phyloP scores from a whole-genome alignment of 805 yeast species.

The Saccharomycopsis javanensis region DNA sequence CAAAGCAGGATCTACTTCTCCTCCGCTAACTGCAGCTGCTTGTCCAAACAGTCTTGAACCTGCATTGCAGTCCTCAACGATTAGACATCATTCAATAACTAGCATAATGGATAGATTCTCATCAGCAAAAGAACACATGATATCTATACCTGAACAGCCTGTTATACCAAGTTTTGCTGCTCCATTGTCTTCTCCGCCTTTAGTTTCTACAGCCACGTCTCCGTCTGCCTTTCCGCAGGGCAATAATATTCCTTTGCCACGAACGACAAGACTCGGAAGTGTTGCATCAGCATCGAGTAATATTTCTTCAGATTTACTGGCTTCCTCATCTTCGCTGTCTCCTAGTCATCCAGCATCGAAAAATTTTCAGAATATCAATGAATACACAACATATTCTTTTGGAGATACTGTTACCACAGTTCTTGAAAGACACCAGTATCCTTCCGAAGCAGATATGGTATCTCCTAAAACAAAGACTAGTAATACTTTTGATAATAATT shows the following conservation, averaged over 20 bases:
- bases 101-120: background rate
- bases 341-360: background rate
- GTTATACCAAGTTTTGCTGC: conserved; percentile 49
- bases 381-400: background rate
- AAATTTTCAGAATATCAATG: background rate
- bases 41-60: background rate
- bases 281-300: background rate
- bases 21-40: background rate
- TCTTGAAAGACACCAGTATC: background rate
- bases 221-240: background rate
- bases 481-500: background rate
- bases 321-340: background rate
- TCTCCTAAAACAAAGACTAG: background rate
- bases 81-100: background rate
- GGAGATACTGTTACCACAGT: background rate
- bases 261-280: background rate
- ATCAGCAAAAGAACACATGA: background rate
- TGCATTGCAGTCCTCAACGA: background rate
- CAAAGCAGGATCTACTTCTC: background rate
- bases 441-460: background rate
- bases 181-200: conserved; percentile 22
- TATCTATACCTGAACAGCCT: conserved; percentile 30
- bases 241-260: background rate
- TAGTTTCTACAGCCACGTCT: background rate
- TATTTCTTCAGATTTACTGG: background rate